phyloP scores from a whole-genome alignment of 306 rosid species.

The Trifolium subterraneum region DNA sequence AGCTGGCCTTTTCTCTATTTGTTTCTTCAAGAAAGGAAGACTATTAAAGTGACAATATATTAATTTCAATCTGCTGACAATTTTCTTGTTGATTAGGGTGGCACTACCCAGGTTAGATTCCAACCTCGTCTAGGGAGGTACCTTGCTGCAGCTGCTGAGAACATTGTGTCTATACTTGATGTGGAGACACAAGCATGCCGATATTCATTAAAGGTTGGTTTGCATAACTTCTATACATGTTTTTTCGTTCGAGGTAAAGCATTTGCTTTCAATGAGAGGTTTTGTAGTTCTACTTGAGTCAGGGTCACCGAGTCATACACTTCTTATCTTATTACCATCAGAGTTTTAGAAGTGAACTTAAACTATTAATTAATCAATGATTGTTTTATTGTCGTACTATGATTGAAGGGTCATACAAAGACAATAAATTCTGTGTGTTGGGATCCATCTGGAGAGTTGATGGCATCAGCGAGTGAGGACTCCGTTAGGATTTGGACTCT shows the following conservation, averaged over 20 bases:
- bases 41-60: conserved; percentile 8
- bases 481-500: conserved; percentile 90
- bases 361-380: not conserved
- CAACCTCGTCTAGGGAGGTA: conserved; percentile 89
- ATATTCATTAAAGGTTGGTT: conserved; percentile 77
- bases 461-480: conserved; percentile 97
- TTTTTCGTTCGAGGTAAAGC: conserved; percentile 62
- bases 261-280: conserved; percentile 1
- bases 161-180: conserved; percentile 86
- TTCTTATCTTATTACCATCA: not conserved
- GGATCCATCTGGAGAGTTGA: conserved; percentile 91
- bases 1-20: not conserved
- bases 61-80: conserved; percentile 24
- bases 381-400: conserved; percentile 33
- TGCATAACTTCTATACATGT: not conserved
- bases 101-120: conserved; percentile 84
- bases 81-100: conserved; percentile 65
- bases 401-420: conserved; percentile 82
- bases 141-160: conserved; percentile 92
- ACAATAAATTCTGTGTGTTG: conserved; percentile 76
- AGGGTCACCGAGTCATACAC: not conserved
- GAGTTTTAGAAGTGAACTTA: not conserved
- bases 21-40: not conserved
- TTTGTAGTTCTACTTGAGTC: conserved; percentile 10
- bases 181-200: conserved; percentile 79